phyloP scores from a whole-genome alignment of 2,329 filamentous ascomycete species.

The Colletotrichum neosansevieriae region DNA sequence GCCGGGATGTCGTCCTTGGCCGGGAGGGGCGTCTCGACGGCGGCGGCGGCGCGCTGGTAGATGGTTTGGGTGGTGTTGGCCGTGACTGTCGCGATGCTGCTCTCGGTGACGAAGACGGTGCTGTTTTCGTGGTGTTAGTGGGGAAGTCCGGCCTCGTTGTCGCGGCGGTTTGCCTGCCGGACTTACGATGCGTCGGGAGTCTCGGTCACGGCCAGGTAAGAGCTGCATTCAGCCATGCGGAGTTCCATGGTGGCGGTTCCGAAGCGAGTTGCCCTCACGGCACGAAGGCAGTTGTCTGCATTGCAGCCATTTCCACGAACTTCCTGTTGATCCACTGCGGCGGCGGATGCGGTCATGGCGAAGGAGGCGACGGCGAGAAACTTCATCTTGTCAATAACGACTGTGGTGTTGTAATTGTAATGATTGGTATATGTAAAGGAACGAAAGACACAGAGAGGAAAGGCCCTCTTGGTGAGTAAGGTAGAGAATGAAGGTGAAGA shows the following conservation, averaged over 20 bases:
- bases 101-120: conserved; percentile 33
- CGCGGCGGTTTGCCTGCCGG: neutral
- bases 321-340: conserved; percentile 46
- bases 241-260: conserved; percentile 46
- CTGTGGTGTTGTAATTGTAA: neutral
- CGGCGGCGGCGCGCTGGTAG: conserved; percentile 45
- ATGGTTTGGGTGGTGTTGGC: conserved; percentile 22
- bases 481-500: conserved; percentile 3
- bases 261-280: conserved; percentile 56
- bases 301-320: conserved; percentile 44
- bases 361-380: conserved; percentile 51
- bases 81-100: conserved; percentile 19
- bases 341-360: conserved; percentile 50
- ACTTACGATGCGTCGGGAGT: conserved; percentile 55
- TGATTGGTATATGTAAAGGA: neutral
- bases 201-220: conserved; percentile 54
- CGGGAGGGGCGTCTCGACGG: conserved; percentile 57
- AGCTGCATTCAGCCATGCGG: conserved; percentile 55
- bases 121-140: neutral
- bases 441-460: neutral
- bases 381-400: conserved; percentile 52
- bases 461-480: neutral
- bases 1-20: conserved; percentile 66
- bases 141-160: neutral
- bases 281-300: conserved; percentile 60